Evolutionary conservation across 1,139 yeast genomes (phyloP).

Genomic region (Geotrichum candidum): DNA sequence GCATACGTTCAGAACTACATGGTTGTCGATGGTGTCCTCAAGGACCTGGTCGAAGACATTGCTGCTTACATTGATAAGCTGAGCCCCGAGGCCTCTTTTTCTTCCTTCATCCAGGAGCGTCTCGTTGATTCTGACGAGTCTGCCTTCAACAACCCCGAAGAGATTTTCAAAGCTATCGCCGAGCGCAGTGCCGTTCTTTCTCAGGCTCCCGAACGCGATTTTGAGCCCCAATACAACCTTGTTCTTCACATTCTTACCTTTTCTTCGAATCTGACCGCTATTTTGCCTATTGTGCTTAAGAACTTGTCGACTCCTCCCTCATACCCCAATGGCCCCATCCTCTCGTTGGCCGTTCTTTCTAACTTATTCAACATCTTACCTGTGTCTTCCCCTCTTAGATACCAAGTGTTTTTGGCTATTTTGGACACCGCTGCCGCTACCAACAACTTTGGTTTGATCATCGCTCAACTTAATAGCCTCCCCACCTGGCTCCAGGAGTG

Average conservation of each 20-base stretch:
- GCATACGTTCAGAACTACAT: constrained; percentile 26
- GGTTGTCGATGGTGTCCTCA: constrained; percentile 37
- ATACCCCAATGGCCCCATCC: constrained; percentile 30
- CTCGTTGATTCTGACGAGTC: constrained; percentile 4
- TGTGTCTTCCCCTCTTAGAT: constrained; percentile 29
- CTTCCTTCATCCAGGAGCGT: constrained; percentile 19
- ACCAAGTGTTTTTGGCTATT: constrained; percentile 33
- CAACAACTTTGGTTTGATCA: constrained; percentile 32
- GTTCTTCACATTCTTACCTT: constrained; percentile 36
- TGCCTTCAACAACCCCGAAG: constrained; percentile 21
- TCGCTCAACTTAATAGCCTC: constrained; percentile 37
- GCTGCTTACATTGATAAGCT: constrained; percentile 37
- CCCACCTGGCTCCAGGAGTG: constrained; percentile 38
- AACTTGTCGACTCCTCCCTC: constrained; percentile 31
- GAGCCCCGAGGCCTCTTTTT: constrained; percentile 24
- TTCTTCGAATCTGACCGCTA: constrained; percentile 33
- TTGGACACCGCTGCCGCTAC: constrained; percentile 34
- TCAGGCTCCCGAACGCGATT: constrained; percentile 36
- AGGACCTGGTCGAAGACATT: constrained; percentile 37
- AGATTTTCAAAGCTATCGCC: constrained; percentile 33
- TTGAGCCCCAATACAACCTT: constrained; percentile 40
- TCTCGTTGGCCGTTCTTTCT: constrained; percentile 35
- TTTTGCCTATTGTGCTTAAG: constrained; percentile 32
- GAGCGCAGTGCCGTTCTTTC: constrained; percentile 31
- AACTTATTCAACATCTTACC: constrained; percentile 40